Evolutionary conservation across 2,329 filamentous ascomycete genomes (phyloP), one percentile per base, ranked within the genome.

Genomic region (Acarospora socialis): DNA sequence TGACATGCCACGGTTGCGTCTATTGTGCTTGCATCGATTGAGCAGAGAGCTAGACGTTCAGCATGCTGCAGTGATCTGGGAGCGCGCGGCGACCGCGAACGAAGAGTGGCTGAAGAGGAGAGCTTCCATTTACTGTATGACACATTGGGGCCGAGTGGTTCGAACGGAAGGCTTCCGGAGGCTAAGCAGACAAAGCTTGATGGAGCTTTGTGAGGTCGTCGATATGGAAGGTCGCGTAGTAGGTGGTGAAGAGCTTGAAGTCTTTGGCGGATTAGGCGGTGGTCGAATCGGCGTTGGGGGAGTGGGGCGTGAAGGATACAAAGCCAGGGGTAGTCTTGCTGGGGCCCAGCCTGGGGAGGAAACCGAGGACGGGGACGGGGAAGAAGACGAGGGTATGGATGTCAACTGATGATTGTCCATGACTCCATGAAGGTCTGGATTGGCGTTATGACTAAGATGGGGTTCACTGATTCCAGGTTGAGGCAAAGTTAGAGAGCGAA

Each of bases 11-110:
- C 83, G 90, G 44, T 72, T 98, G 15, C 80, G 87, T 13, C 70
- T 93, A 5, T 67, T 95, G 2, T 94, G 87, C 52, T 81, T 95
- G 33, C 87, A 93, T 51, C 73, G 90, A 6, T 68, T 98, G 3
- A 78, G 81, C 34, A 80, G 82, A 39, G 90, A 98, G 50, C 70
- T 98, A 3, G 87, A 95, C 50, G 79, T 95, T 22, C 82, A 92
- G 38, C 84, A 94, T 49, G 87, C 87, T 3, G 93, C 90, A 42
- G 78, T 92, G 44, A 86, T 93, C 35, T 98, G 92, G 84, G 86
- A 95, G 54, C 83, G 84, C 42, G 84, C 90, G 2, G 80, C 78
- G 5, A 73, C 87, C 9, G 87, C 90, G 10, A 81, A 77, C 45
- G 90, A 98, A 56, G 82, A 92, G 32, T 94, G 86, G 84, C 68